Base-by-base conservation (phyloP, 108 stramenopile species). In the Skeletonema grethae region DNA sequence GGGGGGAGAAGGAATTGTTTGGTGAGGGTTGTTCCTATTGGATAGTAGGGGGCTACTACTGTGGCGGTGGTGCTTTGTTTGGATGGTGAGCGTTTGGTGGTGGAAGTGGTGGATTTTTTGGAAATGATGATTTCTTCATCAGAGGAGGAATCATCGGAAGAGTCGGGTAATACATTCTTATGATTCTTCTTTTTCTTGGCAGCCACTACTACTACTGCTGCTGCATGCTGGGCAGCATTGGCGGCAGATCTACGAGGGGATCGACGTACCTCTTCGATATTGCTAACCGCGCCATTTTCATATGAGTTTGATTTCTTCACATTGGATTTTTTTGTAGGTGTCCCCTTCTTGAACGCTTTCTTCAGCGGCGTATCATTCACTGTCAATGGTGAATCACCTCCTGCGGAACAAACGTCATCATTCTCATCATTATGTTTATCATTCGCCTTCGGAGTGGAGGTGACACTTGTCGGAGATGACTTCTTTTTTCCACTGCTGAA, bases 1-100 rank as follows among this genome's bases (percentile, higher is more conserved):
- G 36, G 36, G 2, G 36, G 36, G 11, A 48, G 30, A 31, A 15
- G 39, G 29, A 71, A 71, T 50, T 22, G n/a, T 28, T 66, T 66
- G 30, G 32, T 45, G 11, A 65, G 38, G 12, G 32, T 18, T 3
- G 67, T 61, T 2, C 58, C 67, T 7, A 53, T 53, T 5, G 50
- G 50, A 8, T 53, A 53, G 36, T 10, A 11, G 9, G 36, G 36
- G 16, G n/a, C 16, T 31, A 31, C 31, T 31, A 31, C 3, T 31
- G 4, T n/a, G n/a, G n/a, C 1, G 25, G 25, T 28, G 0, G 25
- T 28, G 25, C 25, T 28, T 28, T 28, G 25, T 0, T 28, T 28
- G 25, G 25, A 28, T 45, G 43, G 15, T 0, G 43, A 45, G 1
- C 4, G 12, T 16, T 31, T 18, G 31, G 32, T 34, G 24, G 39